phyloP scores from a whole-genome alignment of 352 stramenopile species.

The Plasmopara halstedii region DNA sequence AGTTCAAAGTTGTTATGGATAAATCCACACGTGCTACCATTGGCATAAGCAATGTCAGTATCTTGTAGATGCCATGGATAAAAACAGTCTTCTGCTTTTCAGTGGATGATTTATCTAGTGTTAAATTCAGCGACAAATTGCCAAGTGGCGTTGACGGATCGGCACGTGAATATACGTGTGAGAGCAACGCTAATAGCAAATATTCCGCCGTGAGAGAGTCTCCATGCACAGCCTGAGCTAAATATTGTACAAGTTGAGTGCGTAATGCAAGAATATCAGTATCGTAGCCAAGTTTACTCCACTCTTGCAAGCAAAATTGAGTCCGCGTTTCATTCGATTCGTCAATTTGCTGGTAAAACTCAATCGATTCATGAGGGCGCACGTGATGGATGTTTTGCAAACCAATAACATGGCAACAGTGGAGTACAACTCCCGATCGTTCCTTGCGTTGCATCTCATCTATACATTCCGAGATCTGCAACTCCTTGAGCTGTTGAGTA shows the following conservation, averaged over 20 bases:
- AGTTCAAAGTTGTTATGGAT: constrained; percentile 53
- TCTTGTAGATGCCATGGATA: constrained; percentile 21
- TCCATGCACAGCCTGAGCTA: constrained; percentile 29
- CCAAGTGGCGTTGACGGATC: constrained; percentile 57
- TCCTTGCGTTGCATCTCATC: constrained; percentile 46
- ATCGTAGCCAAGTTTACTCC: constrained; percentile 16
- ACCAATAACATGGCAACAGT: constrained; percentile 45
- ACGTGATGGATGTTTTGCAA: constrained; percentile 41
- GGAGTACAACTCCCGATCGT: constrained; percentile 44
- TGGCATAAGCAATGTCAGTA: constrained; percentile 40
- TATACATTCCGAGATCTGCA: constrained; percentile 62
- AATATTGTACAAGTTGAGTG: constrained; percentile 31
- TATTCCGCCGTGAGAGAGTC: constrained; percentile 64
- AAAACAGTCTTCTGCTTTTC: constrained; percentile 13
- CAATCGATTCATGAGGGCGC: constrained; percentile 31
- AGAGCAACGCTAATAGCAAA: constrained; percentile 56
- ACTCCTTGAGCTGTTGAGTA: constrained; percentile 34
- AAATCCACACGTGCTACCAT: constrained; percentile 47
- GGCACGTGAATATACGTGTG: constrained; percentile 60
- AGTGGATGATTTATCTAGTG: constrained; percentile 17
- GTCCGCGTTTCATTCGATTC: constrained; percentile 27
- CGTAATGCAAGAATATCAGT: constrained; percentile 23
- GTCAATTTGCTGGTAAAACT: constrained; percentile 25
- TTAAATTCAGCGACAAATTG: constrained; percentile 67
- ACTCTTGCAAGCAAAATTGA: constrained; percentile 32